Conservation (phyloP, 768 basidiomycete species). For the Calocybe indica region DNA sequence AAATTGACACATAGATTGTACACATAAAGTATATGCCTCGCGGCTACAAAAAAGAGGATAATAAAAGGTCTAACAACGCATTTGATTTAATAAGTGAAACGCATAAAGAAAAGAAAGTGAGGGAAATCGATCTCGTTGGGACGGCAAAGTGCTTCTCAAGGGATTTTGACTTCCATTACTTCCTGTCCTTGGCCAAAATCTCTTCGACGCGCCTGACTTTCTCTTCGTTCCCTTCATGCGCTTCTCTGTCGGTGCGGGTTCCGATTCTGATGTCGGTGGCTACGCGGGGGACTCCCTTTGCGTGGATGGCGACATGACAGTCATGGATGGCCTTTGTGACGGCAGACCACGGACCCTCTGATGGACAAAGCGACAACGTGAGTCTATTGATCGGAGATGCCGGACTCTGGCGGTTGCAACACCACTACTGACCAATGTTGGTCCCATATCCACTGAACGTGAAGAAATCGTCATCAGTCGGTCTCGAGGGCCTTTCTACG, state of each 20-base stretch:
- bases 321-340: slow-evolving; percentile 87
- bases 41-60: too few relatives aligned
- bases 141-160: too few relatives aligned
- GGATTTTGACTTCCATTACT: not conserved
- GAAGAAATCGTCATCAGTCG: too few relatives aligned
- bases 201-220: slow-evolving; percentile 82
- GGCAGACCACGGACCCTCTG: slow-evolving; percentile 81
- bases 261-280: slow-evolving; percentile 96
- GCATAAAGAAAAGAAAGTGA: too few relatives aligned
- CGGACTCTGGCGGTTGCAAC: not conserved
- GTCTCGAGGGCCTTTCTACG: too few relatives aligned
- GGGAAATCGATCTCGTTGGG: too few relatives aligned
- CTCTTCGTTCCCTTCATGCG: slow-evolving; percentile 68
- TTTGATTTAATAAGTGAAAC: too few relatives aligned
- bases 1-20: too few relatives aligned
- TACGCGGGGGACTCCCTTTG: slow-evolving; percentile 64
- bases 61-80: too few relatives aligned
- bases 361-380: slow-evolving; percentile 5
- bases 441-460: slow-evolving; percentile 79
- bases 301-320: slow-evolving; percentile 85
- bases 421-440: slow-evolving; percentile 52
- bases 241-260: slow-evolving; percentile 69
- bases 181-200: slow-evolving; percentile 49
- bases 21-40: too few relatives aligned
- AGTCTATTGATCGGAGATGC: not conserved